A percentile compares a stretch with the other conserved stretches of the same genome.
phyloP scores from a whole-genome alignment of 495 filamentous ascomycete genomes.

The Podospora comata region DNA sequence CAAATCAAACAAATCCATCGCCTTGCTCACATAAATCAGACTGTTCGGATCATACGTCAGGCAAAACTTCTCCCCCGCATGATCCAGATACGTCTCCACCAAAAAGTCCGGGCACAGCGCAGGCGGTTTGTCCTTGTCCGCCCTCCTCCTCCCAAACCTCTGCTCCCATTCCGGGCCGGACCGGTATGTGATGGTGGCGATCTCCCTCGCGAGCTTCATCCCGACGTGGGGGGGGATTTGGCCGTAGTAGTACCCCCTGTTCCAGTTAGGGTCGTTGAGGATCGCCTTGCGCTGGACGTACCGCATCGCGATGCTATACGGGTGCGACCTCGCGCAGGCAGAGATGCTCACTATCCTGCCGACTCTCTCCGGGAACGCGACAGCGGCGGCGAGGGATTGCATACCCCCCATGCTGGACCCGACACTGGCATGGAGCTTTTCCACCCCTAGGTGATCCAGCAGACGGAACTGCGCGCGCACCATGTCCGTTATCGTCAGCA shows the following conservation, averaged over 20 bases:
- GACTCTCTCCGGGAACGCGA: slow-evolving; percentile 77
- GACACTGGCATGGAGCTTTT: slow-evolving; percentile 85
- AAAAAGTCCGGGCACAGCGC: slow-evolving; percentile 95
- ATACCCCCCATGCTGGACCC: slow-evolving; percentile 98
- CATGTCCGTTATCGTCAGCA: slow-evolving; percentile 97
- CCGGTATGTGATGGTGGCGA: slow-evolving; percentile 95
- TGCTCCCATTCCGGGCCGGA: slow-evolving; percentile 98
- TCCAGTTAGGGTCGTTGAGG: slow-evolving; percentile 98
- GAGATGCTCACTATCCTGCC: slow-evolving; percentile 83
- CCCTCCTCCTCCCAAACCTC: slow-evolving; percentile 83
- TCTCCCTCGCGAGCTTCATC: slow-evolving; percentile 97
- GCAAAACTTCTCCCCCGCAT: slow-evolving; percentile 98
- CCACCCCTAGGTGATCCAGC: slow-evolving; percentile 73
- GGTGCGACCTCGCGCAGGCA: slow-evolving; percentile 92
- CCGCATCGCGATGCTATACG: slow-evolving; percentile 98
- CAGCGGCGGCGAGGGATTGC: slow-evolving; percentile 91
- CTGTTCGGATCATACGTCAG: slow-evolving; percentile 98
- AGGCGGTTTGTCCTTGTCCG: slow-evolving; percentile 80
- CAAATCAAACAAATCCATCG: slow-evolving; percentile 98
- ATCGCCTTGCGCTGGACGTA: slow-evolving; percentile 96
- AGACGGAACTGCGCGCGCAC: slow-evolving; percentile 91
- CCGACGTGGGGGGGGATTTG: slow-evolving; percentile 85
- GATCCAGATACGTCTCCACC: slow-evolving; percentile 97
- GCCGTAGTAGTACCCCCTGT: slow-evolving; percentile 94
- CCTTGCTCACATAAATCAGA: slow-evolving; percentile 93